Evolutionary conservation across 441 rosid genomes (phyloP).

Genomic region (Populus hybrid): DNA sequence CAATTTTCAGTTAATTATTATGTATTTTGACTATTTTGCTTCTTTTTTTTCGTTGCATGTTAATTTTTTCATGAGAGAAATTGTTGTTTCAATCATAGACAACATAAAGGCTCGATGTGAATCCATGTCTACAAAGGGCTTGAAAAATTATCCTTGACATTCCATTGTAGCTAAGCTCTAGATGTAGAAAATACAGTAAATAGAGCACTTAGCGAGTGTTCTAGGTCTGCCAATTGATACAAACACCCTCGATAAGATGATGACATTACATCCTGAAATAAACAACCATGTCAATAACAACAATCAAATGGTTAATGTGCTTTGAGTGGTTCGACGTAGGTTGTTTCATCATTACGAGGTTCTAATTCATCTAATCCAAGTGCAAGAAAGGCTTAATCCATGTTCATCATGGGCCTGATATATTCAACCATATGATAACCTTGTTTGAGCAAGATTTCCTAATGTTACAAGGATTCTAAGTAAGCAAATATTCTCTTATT

Average conservation of each 20-base stretch:
- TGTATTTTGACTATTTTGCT: too few relatives aligned
- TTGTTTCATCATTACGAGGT: slow-evolving; percentile 52
- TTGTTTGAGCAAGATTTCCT: too few relatives aligned
- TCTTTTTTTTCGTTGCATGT: not conserved
- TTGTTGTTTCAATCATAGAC: not conserved
- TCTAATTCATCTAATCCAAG: too few relatives aligned
- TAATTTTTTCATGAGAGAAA: not conserved
- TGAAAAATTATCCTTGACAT: slow-evolving; percentile 75
- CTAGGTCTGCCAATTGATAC: slow-evolving; percentile 85
- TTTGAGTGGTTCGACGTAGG: slow-evolving; percentile 70
- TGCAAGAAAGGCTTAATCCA: too few relatives aligned
- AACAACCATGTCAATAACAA: slow-evolving; percentile 52
- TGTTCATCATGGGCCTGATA: too few relatives aligned
- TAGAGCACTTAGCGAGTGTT: slow-evolving; percentile 70
- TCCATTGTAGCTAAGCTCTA: slow-evolving; percentile 55
- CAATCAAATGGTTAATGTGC: slow-evolving; percentile 58
- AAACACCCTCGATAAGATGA: slow-evolving; percentile 75
- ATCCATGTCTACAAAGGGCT: slow-evolving; percentile 59
- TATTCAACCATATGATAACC: too few relatives aligned
- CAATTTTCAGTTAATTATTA: not conserved
- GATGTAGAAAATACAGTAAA: slow-evolving; percentile 86
- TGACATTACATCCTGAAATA: slow-evolving; percentile 65
- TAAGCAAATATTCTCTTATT: too few relatives aligned
- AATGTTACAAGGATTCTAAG: too few relatives aligned
- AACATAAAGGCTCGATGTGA: slow-evolving; percentile 6